These are phyloP conservation scores for Hemileia vastatrix DNA, from an alignment of 1,284 basidiomycete genomes.

Conservation along the genomic window DNA sequence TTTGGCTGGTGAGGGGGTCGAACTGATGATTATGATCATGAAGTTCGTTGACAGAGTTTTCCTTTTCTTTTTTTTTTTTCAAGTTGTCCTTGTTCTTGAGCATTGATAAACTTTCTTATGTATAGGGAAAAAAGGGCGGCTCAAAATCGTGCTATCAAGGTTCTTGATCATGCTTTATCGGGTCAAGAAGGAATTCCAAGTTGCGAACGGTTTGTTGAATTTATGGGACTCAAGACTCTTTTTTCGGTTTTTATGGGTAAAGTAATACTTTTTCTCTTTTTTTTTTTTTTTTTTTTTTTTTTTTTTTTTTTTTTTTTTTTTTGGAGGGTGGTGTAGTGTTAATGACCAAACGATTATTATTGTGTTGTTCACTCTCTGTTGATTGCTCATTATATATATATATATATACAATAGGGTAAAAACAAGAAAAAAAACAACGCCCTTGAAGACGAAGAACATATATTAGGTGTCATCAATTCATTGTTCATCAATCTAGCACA, in stretches of 20 bases:
- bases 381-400: too few species aligned
- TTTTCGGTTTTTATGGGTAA: slow-evolving; percentile 90
- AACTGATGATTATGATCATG: slow-evolving; percentile 93
- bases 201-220: slow-evolving; percentile 82
- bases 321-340: background rate
- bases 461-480: slow-evolving; percentile 76
- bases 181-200: slow-evolving; percentile 60
- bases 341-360: background rate
- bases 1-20: slow-evolving; percentile 80
- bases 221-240: slow-evolving; percentile 72
- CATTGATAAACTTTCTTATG: background rate
- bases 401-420: too few species aligned
- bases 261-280: slow-evolving; percentile 47
- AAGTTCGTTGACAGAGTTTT: slow-evolving; percentile 53
- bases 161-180: slow-evolving; percentile 81
- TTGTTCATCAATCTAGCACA: slow-evolving; percentile 79
- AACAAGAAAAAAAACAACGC: slow-evolving; percentile 36
- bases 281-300: background rate
- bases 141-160: slow-evolving; percentile 72
- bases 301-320: background rate
- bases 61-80: slow-evolving; percentile 21
- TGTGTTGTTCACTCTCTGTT: background rate
- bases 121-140: slow-evolving; percentile 69
- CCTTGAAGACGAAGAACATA: slow-evolving; percentile 74
- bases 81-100: background rate